phyloP scores from a whole-genome alignment of 140 eudicot genomes.

The Erigeron philadelphicus region DNA sequence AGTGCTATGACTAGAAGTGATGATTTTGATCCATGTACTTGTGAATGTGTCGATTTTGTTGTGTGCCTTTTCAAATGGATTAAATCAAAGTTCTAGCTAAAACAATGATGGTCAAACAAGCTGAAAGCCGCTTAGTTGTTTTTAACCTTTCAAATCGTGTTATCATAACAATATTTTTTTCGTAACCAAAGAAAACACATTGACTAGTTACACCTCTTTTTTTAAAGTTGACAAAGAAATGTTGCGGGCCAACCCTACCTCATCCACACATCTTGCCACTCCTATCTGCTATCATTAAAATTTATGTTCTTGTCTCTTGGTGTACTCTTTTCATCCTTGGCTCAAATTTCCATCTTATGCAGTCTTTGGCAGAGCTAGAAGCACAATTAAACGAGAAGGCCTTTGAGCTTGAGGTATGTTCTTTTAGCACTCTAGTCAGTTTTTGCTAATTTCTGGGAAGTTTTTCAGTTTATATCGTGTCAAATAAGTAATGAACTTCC shows the following conservation, averaged over 20 bases:
- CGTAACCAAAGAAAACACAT: background rate
- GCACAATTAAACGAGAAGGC: conserved; percentile 82
- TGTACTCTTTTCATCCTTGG: conserved; percentile 14
- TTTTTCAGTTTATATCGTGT: background rate
- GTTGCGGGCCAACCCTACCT: background rate
- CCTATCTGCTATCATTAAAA: background rate
- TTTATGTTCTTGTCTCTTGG: conserved; percentile 2
- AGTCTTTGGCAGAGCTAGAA: conserved; percentile 70
- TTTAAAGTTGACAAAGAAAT: background rate
- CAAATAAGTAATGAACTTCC: background rate
- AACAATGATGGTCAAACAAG: background rate
- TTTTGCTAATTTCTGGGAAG: background rate
- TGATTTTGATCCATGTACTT: background rate
- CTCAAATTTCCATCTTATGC: conserved; percentile 32
- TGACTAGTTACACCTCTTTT: background rate
- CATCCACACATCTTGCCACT: background rate
- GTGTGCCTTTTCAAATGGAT: background rate
- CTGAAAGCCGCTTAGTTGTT: background rate
- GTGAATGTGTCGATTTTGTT: background rate
- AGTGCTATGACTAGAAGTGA: conserved; percentile 22
- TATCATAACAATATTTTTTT: background rate
- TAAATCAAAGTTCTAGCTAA: background rate
- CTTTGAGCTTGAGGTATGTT: conserved; percentile 86
- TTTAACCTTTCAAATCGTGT: background rate
- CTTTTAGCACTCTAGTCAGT: background rate